A percentile compares a stretch with the other conserved stretches of the same genome.
Conservation (phyloP, 257 asterid genomes). For the Fraxinus anomala region DNA sequence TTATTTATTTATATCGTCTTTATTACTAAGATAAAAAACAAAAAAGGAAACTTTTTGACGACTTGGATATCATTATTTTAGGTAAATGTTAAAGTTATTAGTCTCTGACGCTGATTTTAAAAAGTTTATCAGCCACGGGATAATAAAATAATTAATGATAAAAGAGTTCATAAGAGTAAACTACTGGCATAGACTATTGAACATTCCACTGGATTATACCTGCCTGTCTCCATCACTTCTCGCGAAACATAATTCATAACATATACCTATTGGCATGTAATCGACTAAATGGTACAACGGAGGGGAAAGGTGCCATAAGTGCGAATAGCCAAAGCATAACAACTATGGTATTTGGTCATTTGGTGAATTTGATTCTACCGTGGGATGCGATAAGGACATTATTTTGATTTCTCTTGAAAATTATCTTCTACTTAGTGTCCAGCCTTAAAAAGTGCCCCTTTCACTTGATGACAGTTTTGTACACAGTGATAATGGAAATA, state of each 20-base stretch:
- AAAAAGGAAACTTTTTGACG: background rate
- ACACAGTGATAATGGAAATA: background rate
- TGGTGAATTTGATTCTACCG: constrained; percentile 34
- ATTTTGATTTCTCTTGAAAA: background rate
- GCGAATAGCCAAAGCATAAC: constrained; percentile 27
- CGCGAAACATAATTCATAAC: background rate
- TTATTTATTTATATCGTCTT: background rate
- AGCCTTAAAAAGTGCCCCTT: background rate
- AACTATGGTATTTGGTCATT: constrained; percentile 34
- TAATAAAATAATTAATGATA: background rate
- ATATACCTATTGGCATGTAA: constrained; percentile 28
- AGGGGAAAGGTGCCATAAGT: constrained; percentile 31
- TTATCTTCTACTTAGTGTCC: background rate
- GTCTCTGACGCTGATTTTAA: no score
- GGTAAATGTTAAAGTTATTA: no score
- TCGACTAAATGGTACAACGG: constrained; percentile 42
- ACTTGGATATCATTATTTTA: background rate
- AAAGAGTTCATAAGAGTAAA: background rate
- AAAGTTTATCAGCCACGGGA: background rate
- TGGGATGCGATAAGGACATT: constrained; percentile 31
- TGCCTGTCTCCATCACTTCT: background rate
- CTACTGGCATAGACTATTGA: background rate
- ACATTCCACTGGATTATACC: background rate
- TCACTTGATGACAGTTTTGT: background rate
- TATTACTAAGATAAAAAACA: background rate